Conservation (phyloP, 192 early-diverging fungal species). For the Dimargaris xerosporica region DNA sequence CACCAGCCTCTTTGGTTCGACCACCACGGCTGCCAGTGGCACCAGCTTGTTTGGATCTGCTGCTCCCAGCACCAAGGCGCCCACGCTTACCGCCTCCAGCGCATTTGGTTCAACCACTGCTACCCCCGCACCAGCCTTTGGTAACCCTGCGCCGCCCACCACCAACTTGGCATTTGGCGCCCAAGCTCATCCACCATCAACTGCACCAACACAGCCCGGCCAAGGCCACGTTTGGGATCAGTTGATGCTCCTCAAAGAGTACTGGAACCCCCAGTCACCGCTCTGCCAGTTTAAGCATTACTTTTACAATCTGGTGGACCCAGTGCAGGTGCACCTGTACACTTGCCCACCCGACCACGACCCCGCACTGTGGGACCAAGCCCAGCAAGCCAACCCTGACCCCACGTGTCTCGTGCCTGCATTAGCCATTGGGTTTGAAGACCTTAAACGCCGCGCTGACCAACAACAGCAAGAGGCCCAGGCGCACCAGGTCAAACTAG, state of each 20-base stretch:
- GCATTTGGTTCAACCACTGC: background rate
- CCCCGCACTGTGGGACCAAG: slow-evolving; percentile 60
- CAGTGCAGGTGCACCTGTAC: slow-evolving; percentile 67
- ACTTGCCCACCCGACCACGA: slow-evolving; percentile 55
- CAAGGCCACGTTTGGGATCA: slow-evolving; percentile 35
- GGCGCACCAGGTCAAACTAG: slow-evolving; percentile 53
- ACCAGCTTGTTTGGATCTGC: background rate
- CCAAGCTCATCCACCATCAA: background rate
- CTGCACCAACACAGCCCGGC: background rate
- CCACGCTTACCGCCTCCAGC: background rate
- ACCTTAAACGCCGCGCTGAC: slow-evolving; percentile 71
- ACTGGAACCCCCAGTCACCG: slow-evolving; percentile 63
- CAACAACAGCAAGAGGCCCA: slow-evolving; percentile 52
- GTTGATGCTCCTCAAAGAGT: slow-evolving; percentile 46
- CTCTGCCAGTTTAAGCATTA: slow-evolving; percentile 82
- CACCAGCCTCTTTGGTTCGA: background rate
- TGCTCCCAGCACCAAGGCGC: background rate
- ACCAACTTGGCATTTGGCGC: background rate
- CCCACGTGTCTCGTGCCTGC: slow-evolving; percentile 80
- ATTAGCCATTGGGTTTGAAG: slow-evolving; percentile 77
- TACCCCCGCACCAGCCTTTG: background rate
- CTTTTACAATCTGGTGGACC: slow-evolving; percentile 89
- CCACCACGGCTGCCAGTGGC: background rate
- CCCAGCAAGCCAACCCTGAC: slow-evolving; percentile 76
- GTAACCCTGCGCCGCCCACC: background rate